Base-by-base conservation (phyloP, 768 basidiomycete genomes). In the Mycena vitilis region DNA sequence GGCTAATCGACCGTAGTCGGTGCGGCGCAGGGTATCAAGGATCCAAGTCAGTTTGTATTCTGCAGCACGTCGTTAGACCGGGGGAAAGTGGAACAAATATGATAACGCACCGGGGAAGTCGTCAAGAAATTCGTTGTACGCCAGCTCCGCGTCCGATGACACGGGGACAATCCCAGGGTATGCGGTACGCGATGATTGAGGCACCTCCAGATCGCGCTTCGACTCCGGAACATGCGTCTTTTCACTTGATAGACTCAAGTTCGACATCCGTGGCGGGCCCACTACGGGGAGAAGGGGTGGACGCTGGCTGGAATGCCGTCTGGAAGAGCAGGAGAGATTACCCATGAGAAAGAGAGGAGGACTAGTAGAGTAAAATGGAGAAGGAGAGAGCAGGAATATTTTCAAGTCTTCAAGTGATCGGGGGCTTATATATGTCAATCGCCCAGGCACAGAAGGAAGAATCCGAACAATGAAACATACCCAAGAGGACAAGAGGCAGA, bases 31-130 rank as follows among this genome's bases (percentile, higher is more conserved):
- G 0, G 86, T 83, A 73, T 93, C 91, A 61, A 93, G 75, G 63
- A 88, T 89, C 88, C 89, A 90, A 3, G 91, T 92, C 16, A 81
- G 81, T 57, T 83, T 83, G 69, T 91, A 93, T 75, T 91, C 89
- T 76, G 81, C 65, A 40, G 49, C 20, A 20, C 7, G n/a, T 52
- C 51, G 23, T 53, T 18, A 62, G 13, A 7, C 49, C 22, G 18
- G 44, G 25, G 9, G 44, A 6, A 40, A 18, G 30, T 30, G 30
- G 6, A 8, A 48, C 12, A 23, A 10, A 1, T 40, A 8, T 40
- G 3, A 30, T 16, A 30, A 49, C 63, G 47, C 47, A 64, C 57
- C 64, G 0, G 64, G 64, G 22, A 59, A 65, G 18, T 30, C 10
- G 12, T 7, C 15, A 22, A 65, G 49, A 37, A 65, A 65, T 2